Conservation (phyloP, 2,329 filamentous ascomycete genomes). For the Emmonsiellopsis sp. region DNA sequence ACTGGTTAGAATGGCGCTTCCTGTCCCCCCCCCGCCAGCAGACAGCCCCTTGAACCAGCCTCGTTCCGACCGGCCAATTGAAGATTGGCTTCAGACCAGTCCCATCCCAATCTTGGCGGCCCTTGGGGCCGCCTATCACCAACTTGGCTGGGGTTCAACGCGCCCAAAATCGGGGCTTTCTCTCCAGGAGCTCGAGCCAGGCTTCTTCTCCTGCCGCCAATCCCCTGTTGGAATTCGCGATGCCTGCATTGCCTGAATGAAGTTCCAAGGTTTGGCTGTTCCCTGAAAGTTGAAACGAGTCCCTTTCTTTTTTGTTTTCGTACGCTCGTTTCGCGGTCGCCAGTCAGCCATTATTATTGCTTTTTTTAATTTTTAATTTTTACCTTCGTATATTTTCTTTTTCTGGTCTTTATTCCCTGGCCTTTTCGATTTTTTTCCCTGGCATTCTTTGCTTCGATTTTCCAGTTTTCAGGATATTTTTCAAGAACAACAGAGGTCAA, state of each 20-base stretch:
- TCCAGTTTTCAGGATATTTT: neutral
- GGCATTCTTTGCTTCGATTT: neutral
- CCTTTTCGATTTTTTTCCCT: neutral
- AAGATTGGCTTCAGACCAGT: too few relatives aligned
- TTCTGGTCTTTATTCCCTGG: neutral
- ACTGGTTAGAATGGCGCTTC: neutral
- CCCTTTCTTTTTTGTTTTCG: neutral
- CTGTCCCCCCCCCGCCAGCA: neutral
- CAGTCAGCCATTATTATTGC: neutral
- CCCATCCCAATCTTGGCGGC: too few relatives aligned
- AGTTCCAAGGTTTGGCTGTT: neutral
- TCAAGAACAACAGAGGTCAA: neutral
- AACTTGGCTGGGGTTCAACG: too few relatives aligned
- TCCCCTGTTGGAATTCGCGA: neutral
- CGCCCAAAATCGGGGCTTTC: too few relatives aligned
- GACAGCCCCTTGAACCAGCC: neutral
- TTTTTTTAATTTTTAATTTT: neutral
- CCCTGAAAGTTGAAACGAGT: neutral
- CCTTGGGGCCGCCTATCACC: too few relatives aligned
- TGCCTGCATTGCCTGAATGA: neutral
- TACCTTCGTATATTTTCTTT: neutral
- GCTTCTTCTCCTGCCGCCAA: neutral
- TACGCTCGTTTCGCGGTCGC: neutral
- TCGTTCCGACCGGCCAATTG: neutral
- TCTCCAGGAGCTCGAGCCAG: neutral